Evolutionary conservation across 2,329 filamentous ascomycete species (phyloP).

Genomic region (Trichoderma arundinaceum): DNA sequence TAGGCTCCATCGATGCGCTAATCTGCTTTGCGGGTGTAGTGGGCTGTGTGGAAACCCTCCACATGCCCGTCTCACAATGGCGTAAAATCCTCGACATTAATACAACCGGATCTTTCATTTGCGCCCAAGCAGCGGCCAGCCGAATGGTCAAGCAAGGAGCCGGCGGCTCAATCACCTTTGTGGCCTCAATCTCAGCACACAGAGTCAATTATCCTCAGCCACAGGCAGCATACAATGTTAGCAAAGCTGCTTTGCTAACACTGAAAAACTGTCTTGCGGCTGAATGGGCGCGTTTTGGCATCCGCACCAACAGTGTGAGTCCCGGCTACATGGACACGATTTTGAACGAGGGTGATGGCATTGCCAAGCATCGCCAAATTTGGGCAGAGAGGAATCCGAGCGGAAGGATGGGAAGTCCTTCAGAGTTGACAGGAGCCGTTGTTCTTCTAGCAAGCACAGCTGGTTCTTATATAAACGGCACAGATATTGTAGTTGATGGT

Average conservation of each 20-base stretch:
- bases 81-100: constrained; percentile 73
- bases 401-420: constrained; percentile 67
- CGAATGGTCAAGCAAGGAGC: constrained; percentile 55
- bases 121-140: no score
- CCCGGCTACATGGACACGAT: constrained; percentile 81
- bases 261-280: constrained; percentile 70
- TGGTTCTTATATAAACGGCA: constrained; percentile 70
- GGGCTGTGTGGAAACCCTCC: constrained; percentile 63
- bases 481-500: no score
- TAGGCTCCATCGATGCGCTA: constrained; percentile 36
- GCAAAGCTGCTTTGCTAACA: constrained; percentile 69
- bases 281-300: constrained; percentile 74
- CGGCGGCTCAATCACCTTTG: constrained; percentile 68
- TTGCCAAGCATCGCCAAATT: constrained; percentile 57
- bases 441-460: constrained; percentile 65
- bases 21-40: constrained; percentile 65
- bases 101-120: constrained; percentile 57
- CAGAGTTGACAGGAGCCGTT: constrained; percentile 67
- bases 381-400: constrained; percentile 67
- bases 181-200: constrained; percentile 71
- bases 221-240: constrained; percentile 73
- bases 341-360: constrained; percentile 67
- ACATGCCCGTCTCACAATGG: constrained; percentile 55
- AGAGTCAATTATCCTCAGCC: constrained; percentile 74
- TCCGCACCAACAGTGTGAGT: constrained; percentile 71